Conservation (phyloP, 345 rosid genomes). For the Camelina sativa region DNA sequence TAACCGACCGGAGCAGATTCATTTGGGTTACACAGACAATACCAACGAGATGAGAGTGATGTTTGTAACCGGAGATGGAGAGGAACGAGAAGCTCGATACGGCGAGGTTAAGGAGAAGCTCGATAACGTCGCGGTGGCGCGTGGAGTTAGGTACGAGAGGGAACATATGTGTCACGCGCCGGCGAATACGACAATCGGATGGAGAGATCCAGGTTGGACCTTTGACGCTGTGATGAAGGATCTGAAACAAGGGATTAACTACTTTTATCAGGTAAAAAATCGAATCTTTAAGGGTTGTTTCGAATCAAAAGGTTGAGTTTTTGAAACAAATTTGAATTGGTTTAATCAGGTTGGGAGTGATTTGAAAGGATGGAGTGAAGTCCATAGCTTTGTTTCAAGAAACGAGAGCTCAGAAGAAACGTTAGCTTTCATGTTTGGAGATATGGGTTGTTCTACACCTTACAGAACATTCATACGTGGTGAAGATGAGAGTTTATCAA, state of each 20-base stretch:
- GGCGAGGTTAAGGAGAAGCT: constrained; percentile 60
- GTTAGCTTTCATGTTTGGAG: constrained; percentile 81
- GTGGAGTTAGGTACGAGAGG: constrained; percentile 72
- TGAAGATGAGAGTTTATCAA: constrained; percentile 81
- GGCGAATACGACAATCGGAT: constrained; percentile 72
- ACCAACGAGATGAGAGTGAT: constrained; percentile 86
- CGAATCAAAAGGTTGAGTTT: constrained; percentile 5
- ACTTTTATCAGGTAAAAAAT: constrained; percentile 66
- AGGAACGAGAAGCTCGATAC: constrained; percentile 65
- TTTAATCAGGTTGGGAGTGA: constrained; percentile 76
- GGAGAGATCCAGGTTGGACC: constrained; percentile 98
- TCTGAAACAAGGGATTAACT: constrained; percentile 64
- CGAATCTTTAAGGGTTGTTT: not conserved
- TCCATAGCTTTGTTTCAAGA: constrained; percentile 69
- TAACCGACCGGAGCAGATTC: constrained; percentile 78
- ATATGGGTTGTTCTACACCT: constrained; percentile 86
- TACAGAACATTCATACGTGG: constrained; percentile 68
- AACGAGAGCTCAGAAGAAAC: constrained; percentile 59
- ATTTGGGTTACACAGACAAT: constrained; percentile 63
- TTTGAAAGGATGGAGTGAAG: constrained; percentile 74
- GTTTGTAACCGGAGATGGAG: constrained; percentile 71
- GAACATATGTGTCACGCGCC: constrained; percentile 83
- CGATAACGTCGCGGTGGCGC: constrained; percentile 45
- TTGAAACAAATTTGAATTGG: not conserved
- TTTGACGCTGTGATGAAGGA: constrained; percentile 67